phyloP scores from a whole-genome alignment of 257 asterid species.

The Fraxinus pennsylvanica region DNA sequence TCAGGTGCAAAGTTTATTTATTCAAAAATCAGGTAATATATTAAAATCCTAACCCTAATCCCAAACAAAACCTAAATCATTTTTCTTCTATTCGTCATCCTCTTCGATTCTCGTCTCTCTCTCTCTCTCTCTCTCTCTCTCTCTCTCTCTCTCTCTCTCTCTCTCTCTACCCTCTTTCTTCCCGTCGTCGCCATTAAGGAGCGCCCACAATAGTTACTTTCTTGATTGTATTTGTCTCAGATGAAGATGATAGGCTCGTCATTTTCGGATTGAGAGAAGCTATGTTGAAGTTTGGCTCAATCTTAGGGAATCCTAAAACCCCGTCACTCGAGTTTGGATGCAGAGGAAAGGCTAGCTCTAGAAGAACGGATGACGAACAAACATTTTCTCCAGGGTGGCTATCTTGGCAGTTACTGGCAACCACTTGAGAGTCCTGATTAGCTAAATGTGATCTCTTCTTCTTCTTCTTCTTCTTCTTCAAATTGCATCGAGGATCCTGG shows the following conservation, averaged over 20 bases:
- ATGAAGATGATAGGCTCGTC: constrained; percentile 36
- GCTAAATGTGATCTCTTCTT: constrained; percentile 30
- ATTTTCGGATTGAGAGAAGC: constrained; percentile 23
- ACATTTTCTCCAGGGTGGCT: constrained; percentile 37
- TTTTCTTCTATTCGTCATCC: too few relatives aligned
- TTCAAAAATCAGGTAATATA: too few relatives aligned
- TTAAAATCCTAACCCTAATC: too few relatives aligned
- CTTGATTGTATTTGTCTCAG: constrained; percentile 28
- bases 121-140: too few relatives aligned
- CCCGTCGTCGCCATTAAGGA: too few relatives aligned
- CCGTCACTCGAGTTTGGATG: constrained; percentile 28
- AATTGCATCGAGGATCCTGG: constrained; percentile 58
- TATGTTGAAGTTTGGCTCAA: constrained; percentile 26
- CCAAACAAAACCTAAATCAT: too few relatives aligned
- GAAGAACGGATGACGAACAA: constrained; percentile 42
- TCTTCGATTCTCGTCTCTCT: too few relatives aligned
- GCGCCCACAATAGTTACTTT: constrained; percentile 15
- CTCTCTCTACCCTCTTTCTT: too few relatives aligned
- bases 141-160: too few relatives aligned
- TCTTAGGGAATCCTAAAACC: constrained; percentile 27
- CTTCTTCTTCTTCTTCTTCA: constrained; percentile 52
- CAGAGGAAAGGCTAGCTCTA: constrained; percentile 29
- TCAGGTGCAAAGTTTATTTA: too few relatives aligned
- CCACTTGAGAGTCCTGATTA: constrained; percentile 27
- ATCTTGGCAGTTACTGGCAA: constrained; percentile 22